phyloP scores from a whole-genome alignment of 1,284 basidiomycete species.

The Sanghuangporus weigelae region DNA sequence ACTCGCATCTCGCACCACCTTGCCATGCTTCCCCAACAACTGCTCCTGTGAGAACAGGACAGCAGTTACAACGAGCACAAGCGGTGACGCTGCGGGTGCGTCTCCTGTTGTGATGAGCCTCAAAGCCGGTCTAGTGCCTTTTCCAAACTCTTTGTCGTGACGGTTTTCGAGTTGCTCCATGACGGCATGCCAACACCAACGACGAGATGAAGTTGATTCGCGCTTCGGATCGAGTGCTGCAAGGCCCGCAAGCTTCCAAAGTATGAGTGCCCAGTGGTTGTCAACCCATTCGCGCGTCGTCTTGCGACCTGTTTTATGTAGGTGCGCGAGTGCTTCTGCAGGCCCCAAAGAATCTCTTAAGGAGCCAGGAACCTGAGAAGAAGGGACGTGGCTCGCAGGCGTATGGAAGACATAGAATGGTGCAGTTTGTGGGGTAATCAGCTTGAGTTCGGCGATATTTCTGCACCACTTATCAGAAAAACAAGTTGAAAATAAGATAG shows the following conservation, averaged over 20 bases:
- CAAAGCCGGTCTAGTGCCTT: conserved; percentile 75
- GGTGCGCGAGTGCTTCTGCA: conserved; percentile 44
- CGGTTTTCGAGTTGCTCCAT: conserved; percentile 85
- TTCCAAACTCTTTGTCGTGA: conserved; percentile 86
- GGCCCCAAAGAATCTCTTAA: conserved; percentile 39
- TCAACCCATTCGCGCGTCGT: conserved; percentile 78
- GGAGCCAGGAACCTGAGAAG: conserved; percentile 19
- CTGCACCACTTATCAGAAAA: conserved; percentile 31
- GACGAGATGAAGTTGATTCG: conserved; percentile 41
- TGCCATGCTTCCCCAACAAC: conserved; percentile 3
- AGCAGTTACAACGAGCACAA: conserved; percentile 81
- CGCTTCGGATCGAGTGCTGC: conserved; percentile 64
- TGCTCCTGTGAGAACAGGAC: conserved; percentile 54
- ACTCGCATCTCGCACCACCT: conserved; percentile 22
- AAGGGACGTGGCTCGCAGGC: conserved; percentile 19
- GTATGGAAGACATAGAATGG: conserved; percentile 61
- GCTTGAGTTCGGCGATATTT: conserved; percentile 47
- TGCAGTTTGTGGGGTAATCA: conserved; percentile 55
- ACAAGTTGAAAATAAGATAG: not conserved
- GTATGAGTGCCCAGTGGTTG: conserved; percentile 86
- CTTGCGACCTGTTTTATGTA: conserved; percentile 50
- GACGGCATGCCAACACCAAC: conserved; percentile 81
- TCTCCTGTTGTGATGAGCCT: conserved; percentile 76
- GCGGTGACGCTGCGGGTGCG: conserved; percentile 62
- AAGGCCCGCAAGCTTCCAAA: conserved; percentile 94